Conservation (phyloP, 2,329 filamentous ascomycete genomes). For the Aspergillus floridensis region DNA sequence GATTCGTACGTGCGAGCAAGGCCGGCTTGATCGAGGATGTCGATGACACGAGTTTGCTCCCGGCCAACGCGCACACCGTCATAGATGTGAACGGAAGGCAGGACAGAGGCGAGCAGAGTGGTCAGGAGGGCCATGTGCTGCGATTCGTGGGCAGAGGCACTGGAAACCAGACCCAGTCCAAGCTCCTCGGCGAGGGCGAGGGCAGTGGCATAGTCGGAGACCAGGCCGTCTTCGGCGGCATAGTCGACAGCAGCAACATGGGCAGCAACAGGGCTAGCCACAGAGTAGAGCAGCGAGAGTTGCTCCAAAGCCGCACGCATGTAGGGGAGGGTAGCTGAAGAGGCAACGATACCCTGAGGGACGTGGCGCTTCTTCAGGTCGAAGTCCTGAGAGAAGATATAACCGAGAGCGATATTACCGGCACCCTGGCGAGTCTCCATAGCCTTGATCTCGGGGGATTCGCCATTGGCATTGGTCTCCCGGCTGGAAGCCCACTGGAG, state of each 20-base stretch:
- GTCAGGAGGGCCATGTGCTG: slow-evolving; percentile 95
- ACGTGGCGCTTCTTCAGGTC: slow-evolving; percentile 87
- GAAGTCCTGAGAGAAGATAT: slow-evolving; percentile 97
- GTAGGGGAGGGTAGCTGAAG: slow-evolving; percentile 75
- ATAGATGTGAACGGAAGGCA: slow-evolving; percentile 85
- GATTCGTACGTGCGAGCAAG: slow-evolving; percentile 68
- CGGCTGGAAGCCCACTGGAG: slow-evolving; percentile 69
- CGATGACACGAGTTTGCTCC: slow-evolving; percentile 78
- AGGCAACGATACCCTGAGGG: slow-evolving; percentile 85
- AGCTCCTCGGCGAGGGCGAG: slow-evolving; percentile 84
- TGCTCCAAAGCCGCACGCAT: slow-evolving; percentile 85
- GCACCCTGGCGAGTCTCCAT: slow-evolving; percentile 88
- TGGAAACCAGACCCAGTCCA: slow-evolving; percentile 80
- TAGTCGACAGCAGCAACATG: slow-evolving; percentile 93
- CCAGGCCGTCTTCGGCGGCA: slow-evolving; percentile 65
- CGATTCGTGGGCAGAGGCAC: slow-evolving; percentile 80
- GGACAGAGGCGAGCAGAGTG: slow-evolving; percentile 71
- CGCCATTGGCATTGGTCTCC: slow-evolving; percentile 78
- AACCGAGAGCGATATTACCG: slow-evolving; percentile 86
- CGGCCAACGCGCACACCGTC: slow-evolving; percentile 80
- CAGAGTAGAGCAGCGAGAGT: slow-evolving; percentile 83
- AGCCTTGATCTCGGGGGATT: slow-evolving; percentile 71
- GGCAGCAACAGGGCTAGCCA: slow-evolving; percentile 88
- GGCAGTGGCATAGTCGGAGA: slow-evolving; percentile 81
- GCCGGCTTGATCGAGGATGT: slow-evolving; percentile 71